Evolutionary conservation across 345 rosid species (phyloP).

Genomic region (Excoecaria agallocha): DNA sequence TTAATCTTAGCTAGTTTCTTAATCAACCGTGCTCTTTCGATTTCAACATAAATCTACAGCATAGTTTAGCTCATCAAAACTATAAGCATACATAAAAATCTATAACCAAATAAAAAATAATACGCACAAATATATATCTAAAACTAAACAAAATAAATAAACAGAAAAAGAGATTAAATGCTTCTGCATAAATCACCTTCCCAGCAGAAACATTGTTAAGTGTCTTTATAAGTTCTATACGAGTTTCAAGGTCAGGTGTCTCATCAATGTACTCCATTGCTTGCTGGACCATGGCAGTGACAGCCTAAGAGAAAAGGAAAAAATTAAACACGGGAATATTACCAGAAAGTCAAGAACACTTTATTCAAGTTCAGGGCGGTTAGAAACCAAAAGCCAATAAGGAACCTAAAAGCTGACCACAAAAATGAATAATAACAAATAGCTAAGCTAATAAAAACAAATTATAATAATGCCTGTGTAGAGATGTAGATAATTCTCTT

Average conservation of each 20-base stretch:
- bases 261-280: slow-evolving; percentile 91
- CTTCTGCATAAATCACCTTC: slow-evolving; percentile 45
- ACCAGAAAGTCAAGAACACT: neutral
- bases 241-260: slow-evolving; percentile 90
- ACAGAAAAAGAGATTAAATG: neutral
- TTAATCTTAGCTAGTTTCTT: slow-evolving; percentile 87
- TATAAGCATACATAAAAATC: neutral
- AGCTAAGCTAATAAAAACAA: neutral
- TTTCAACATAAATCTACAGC: slow-evolving; percentile 86
- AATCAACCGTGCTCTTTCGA: slow-evolving; percentile 88
- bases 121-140: no score
- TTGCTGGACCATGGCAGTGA: slow-evolving; percentile 96
- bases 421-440: neutral
- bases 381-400: neutral
- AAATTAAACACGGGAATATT: neutral
- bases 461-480: neutral
- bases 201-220: slow-evolving; percentile 84
- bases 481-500: neutral
- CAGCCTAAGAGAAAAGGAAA: slow-evolving; percentile 50
- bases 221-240: slow-evolving; percentile 81
- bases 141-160: neutral
- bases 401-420: neutral
- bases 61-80: neutral
- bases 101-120: neutral
- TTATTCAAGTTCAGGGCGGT: neutral